phyloP scores from a whole-genome alignment of 371 early-diverging fungal species.

The Haplosporangium sp. region DNA sequence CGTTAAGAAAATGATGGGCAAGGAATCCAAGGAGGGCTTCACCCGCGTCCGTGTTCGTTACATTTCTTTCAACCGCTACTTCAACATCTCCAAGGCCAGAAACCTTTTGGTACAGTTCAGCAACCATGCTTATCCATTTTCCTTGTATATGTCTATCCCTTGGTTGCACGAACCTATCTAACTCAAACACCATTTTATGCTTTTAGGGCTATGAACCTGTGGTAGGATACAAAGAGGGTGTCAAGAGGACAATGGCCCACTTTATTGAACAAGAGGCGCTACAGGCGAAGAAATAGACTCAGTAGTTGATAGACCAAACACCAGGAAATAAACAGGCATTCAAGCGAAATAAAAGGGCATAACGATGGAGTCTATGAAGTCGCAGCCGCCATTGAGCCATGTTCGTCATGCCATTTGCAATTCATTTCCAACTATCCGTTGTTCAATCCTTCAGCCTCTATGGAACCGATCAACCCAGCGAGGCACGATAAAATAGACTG shows the following conservation, averaged over 20 bases:
- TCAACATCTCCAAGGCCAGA: conserved; percentile 86
- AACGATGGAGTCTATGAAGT: no score
- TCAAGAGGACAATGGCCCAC: conserved; percentile 50
- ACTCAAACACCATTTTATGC: not conserved
- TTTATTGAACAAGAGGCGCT: conserved; percentile 42
- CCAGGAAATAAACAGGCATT: not conserved
- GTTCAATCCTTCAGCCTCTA: no score
- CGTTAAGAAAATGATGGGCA: conserved; percentile 48
- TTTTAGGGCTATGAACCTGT: conserved; percentile 50
- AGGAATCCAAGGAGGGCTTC: conserved; percentile 54
- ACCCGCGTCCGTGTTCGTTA: conserved; percentile 53
- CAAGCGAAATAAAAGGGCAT: no score
- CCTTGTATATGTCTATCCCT: not conserved
- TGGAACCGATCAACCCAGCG: no score
- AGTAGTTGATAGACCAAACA: conserved; percentile 3
- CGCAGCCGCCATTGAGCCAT: not conserved
- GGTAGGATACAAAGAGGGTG: conserved; percentile 46
- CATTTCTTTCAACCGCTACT: conserved; percentile 69
- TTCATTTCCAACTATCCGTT: no score
- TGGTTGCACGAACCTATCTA: not conserved
- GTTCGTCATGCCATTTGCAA: not conserved
- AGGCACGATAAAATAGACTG: no score
- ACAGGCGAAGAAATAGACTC: conserved; percentile 26
- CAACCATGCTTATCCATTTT: not conserved
- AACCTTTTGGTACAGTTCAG: conserved; percentile 64